Evolutionary conservation across 192 early-diverging fungal genomes (phyloP).

Genomic region (Paraglomus occultum): DNA sequence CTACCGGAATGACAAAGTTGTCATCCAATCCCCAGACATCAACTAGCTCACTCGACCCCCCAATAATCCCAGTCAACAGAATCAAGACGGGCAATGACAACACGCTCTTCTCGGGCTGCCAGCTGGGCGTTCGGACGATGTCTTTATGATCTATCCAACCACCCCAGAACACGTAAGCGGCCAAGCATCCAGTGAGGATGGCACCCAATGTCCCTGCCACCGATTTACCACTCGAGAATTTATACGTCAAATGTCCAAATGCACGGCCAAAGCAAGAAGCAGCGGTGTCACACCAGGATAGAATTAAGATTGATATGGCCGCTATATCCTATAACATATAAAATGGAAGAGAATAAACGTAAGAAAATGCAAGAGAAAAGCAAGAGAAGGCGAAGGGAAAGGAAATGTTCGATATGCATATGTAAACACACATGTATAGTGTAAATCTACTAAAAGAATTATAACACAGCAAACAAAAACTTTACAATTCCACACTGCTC

Average conservation of each 20-base stretch:
- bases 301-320: constrained; percentile 43
- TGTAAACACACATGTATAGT: too few relatives aligned
- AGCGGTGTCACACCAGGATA: constrained; percentile 50
- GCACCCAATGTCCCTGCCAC: constrained; percentile 48
- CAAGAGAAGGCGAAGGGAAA: too few relatives aligned
- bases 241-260: constrained; percentile 42
- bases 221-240: constrained; percentile 39
- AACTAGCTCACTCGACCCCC: constrained; percentile 41
- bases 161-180: constrained; percentile 38
- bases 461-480: too few relatives aligned
- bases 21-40: constrained; percentile 42
- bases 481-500: too few relatives aligned
- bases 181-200: constrained; percentile 30
- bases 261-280: constrained; percentile 42
- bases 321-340: constrained; percentile 47
- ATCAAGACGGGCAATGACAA: constrained; percentile 23
- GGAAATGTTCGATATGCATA: too few relatives aligned
- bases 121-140: constrained; percentile 11
- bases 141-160: not conserved
- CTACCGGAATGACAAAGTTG: constrained; percentile 46
- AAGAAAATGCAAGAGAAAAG: not conserved
- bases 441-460: too few relatives aligned
- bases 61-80: constrained; percentile 41
- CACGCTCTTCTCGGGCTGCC: constrained; percentile 6
- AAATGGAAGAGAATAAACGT: not conserved